Conservation (phyloP, 1,284 basidiomycete genomes). For the Crucibulum cyathiforme region DNA sequence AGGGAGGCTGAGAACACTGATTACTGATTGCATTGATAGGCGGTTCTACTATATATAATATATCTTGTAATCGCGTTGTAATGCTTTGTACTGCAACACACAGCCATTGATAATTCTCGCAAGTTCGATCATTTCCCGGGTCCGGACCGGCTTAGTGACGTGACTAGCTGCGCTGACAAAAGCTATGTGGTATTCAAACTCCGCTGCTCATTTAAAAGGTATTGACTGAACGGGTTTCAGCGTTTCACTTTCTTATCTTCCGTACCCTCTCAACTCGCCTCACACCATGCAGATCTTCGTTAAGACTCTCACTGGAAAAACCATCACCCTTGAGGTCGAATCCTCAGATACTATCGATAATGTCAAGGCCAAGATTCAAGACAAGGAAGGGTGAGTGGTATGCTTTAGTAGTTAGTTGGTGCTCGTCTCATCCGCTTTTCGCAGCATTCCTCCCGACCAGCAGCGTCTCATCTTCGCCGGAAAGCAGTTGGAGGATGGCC, state of each 20-base stretch:
- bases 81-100: background rate
- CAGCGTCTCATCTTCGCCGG: too few species aligned
- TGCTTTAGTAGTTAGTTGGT: background rate
- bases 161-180: background rate
- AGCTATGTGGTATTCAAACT: conserved; percentile 40
- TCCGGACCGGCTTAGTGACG: background rate
- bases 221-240: background rate
- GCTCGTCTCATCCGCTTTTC: too few species aligned
- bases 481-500: too few species aligned
- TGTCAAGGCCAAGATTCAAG: conserved; percentile 35
- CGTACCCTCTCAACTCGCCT: conserved; percentile 13
- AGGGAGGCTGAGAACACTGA: conserved; percentile 8
- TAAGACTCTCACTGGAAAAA: conserved; percentile 73
- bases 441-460: too few species aligned
- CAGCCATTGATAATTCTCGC: conserved; percentile 1
- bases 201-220: conserved; percentile 39
- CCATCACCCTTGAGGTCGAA: too few species aligned
- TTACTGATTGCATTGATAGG: background rate
- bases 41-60: background rate
- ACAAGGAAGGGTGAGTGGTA: conserved; percentile 69
- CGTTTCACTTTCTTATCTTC: conserved; percentile 5
- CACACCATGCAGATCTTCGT: conserved; percentile 83
- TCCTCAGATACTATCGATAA: too few species aligned
- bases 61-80: background rate
- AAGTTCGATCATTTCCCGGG: conserved; percentile 4